Conservation (phyloP, 495 filamentous ascomycete genomes). For the Tetracladium setigerum region DNA sequence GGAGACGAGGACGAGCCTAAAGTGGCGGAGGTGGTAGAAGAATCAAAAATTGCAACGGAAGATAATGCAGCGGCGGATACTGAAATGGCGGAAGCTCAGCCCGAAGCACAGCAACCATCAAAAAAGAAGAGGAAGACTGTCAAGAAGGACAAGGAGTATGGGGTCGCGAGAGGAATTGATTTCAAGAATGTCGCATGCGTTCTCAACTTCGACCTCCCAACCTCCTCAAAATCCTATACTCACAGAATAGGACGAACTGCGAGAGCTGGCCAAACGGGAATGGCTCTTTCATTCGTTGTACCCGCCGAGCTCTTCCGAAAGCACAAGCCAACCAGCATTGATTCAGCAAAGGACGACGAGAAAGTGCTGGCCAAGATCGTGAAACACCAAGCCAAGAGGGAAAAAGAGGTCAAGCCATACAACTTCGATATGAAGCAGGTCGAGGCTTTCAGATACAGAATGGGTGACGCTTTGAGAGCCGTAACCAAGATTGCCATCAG, state of each 20-base stretch:
- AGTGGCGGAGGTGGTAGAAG: slow-evolving; percentile 10
- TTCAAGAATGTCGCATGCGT: slow-evolving; percentile 93
- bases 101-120: slow-evolving; percentile 23
- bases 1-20: slow-evolving; percentile 45
- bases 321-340: slow-evolving; percentile 75
- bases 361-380: slow-evolving; percentile 66
- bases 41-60: slow-evolving; percentile 12
- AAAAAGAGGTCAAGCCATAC: slow-evolving; percentile 77
- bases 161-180: slow-evolving; percentile 88
- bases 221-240: slow-evolving; percentile 82
- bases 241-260: slow-evolving; percentile 94
- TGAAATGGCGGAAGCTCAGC: slow-evolving; percentile 5
- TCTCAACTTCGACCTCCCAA: slow-evolving; percentile 93
- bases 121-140: slow-evolving; percentile 57
- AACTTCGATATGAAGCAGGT: slow-evolving; percentile 91
- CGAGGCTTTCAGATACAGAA: slow-evolving; percentile 88
- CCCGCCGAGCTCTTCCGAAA: slow-evolving; percentile 74
- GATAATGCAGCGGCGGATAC: not conserved
- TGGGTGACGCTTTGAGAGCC: slow-evolving; percentile 78
- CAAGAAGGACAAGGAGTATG: slow-evolving; percentile 74
- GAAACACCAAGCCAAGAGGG: slow-evolving; percentile 61
- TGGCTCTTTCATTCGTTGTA: slow-evolving; percentile 90
- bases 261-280: slow-evolving; percentile 80
- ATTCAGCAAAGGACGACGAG: slow-evolving; percentile 73
- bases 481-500: slow-evolving; percentile 79